These are phyloP conservation scores for Salix purpurea DNA, from an alignment of 345 rosid genomes.

Conservation along the genomic window DNA sequence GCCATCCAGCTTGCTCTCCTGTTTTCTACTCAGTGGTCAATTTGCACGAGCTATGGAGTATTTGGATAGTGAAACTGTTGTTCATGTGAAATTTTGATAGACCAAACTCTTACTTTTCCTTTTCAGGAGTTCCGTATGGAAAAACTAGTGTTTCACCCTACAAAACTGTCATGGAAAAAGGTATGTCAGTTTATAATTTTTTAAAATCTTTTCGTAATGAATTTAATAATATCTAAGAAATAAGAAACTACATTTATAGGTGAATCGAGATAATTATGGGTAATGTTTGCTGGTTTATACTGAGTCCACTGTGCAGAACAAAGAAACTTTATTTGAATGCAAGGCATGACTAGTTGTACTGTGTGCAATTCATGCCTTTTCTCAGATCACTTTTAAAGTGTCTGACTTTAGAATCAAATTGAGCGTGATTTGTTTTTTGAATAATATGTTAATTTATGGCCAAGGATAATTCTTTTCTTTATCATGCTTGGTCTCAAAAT, in stretches of 20 bases:
- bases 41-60: conserved; percentile 8
- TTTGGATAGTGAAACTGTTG: conserved; percentile 24
- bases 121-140: conserved; percentile 95
- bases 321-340: not conserved
- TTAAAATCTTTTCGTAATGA: not conserved
- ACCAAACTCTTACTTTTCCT: conserved; percentile 31
- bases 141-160: conserved; percentile 71
- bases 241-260: not conserved
- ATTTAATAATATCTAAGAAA: not conserved
- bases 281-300: not conserved
- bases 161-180: conserved; percentile 84
- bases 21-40: conserved; percentile 7
- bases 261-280: not conserved
- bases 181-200: conserved; percentile 44
- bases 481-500: too few species aligned
- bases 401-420: not conserved
- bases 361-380: not conserved
- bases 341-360: not conserved
- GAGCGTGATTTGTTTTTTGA: not conserved
- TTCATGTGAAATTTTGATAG: conserved; percentile 40
- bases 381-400: not conserved
- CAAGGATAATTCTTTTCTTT: not conserved
- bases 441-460: not conserved
- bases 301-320: not conserved
- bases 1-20: conserved; percentile 10